phyloP scores from a whole-genome alignment of 495 filamentous ascomycete species.

The Cairneyella variabilis region DNA sequence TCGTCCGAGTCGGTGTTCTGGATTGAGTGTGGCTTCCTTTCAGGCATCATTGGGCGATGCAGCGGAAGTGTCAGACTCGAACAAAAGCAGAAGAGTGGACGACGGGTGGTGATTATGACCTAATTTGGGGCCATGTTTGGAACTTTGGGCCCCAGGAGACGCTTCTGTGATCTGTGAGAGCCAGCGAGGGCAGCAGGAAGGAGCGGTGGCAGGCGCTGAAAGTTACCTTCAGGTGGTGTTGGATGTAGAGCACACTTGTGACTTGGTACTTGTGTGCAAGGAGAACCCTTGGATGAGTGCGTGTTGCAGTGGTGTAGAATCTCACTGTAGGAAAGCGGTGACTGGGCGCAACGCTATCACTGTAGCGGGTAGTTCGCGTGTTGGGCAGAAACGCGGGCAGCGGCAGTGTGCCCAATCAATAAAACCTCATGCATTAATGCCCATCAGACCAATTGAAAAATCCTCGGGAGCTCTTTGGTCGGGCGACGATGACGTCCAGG shows the following conservation, averaged over 20 bases:
- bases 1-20: background rate
- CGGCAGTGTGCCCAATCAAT: slow-evolving; percentile 3
- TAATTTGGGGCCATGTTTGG: too few relatives aligned
- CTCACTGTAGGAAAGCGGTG: background rate
- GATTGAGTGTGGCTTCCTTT: slow-evolving; percentile 11
- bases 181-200: too few relatives aligned
- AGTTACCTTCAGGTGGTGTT: too few relatives aligned
- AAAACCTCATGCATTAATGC: slow-evolving; percentile 9
- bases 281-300: background rate
- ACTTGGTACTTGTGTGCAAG: too few relatives aligned
- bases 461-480: background rate
- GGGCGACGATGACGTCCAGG: slow-evolving; percentile 1
- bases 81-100: too few relatives aligned
- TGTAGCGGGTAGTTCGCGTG: background rate
- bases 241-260: too few relatives aligned
- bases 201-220: background rate
- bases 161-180: too few relatives aligned
- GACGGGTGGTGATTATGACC: too few relatives aligned
- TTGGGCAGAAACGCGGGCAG: background rate
- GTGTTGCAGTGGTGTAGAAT: background rate
- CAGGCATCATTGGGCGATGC: slow-evolving; percentile 17
- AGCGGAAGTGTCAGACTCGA: background rate
- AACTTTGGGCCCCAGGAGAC: too few relatives aligned
- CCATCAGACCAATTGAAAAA: slow-evolving; percentile 4
- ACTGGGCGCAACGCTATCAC: background rate